Base-by-base conservation (phyloP, 306 rosid genomes). In the Cucurbita maxima region DNA sequence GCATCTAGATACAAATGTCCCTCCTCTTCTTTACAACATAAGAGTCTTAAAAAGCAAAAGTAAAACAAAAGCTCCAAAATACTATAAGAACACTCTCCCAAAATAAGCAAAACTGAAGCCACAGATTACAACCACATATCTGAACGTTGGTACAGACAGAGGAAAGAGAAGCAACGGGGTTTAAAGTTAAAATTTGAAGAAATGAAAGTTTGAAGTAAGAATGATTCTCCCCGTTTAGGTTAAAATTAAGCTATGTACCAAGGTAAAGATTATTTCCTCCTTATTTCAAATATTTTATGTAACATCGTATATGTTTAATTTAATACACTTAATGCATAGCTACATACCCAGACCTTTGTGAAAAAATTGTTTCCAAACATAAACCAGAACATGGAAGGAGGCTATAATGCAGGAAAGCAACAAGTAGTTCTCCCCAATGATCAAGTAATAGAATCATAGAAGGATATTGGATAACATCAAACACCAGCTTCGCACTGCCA, bases 401-500 rank as follows among this genome's bases (percentile, higher is more conserved):
- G 41, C 41, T 5, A 61, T 61, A 37, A 61, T 37, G 22, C 19
- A 36, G 16, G 51, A 15, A 73, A 58, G 77, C 8, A 58, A 73
- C 11, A 74, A 45, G 40, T 25, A 20, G 22, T 47, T 59, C 30
- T 58, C 57, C 50, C 20, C 41, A 22, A 8, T 5, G 48, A 10
- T 55, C 10, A 48, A 75, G 57, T 40, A 75, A 60, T 9, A 75
- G 58, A 60, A 36, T 38, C 59, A 48, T 36, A 52, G 51, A 88
- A 95, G 99, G 99, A 91, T 95, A 95, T 95, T 89, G 96, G 76
- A 95, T 88, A 57, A 95, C 97, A 67, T 95, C 99, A 83, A 84
- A 95, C 79, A 88, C 84, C 83, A 95, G 83, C 86, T 85, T 87
- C 57, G 97, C 96, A 4, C 91, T 85, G 57, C 91, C 92, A 77